Conservation (phyloP, 768 basidiomycete species). For the Leccinum rimulosum region DNA sequence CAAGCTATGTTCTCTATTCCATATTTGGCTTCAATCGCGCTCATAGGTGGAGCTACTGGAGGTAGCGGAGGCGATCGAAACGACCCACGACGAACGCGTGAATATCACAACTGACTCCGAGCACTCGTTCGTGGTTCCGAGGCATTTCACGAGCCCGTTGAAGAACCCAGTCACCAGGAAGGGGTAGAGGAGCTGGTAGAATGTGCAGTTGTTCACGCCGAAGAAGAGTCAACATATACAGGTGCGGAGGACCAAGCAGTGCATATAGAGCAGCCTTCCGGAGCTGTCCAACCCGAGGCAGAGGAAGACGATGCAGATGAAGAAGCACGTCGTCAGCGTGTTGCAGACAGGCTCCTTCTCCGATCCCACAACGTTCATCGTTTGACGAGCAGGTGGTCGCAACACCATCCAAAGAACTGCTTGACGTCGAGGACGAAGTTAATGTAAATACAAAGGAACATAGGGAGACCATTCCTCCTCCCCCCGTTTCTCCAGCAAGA, state of each 20-base stretch:
- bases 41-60: background rate
- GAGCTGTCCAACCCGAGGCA: conserved; percentile 20
- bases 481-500: conserved; percentile 22
- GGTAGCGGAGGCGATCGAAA: conserved; percentile 1
- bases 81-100: background rate
- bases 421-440: conserved; percentile 23
- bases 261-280: background rate
- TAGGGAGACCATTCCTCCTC: conserved; percentile 19
- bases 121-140: conserved; percentile 1
- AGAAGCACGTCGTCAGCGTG: conserved; percentile 50
- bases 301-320: conserved; percentile 58
- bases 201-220: background rate
- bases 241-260: conserved; percentile 4
- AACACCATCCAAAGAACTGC: conserved; percentile 2
- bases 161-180: conserved; percentile 13
- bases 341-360: conserved; percentile 51
- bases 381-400: conserved; percentile 8
- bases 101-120: background rate
- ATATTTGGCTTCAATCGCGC: too few relatives aligned
- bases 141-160: conserved; percentile 3
- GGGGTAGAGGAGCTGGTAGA: conserved; percentile 16
- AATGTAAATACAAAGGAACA: conserved; percentile 27
- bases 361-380: conserved; percentile 16
- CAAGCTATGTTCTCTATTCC: background rate
- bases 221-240: conserved; percentile 4